These are phyloP conservation scores for Pseudogymnoascus sp. DNA, from an alignment of 2,329 filamentous ascomycete genomes.

Conservation along the genomic window DNA sequence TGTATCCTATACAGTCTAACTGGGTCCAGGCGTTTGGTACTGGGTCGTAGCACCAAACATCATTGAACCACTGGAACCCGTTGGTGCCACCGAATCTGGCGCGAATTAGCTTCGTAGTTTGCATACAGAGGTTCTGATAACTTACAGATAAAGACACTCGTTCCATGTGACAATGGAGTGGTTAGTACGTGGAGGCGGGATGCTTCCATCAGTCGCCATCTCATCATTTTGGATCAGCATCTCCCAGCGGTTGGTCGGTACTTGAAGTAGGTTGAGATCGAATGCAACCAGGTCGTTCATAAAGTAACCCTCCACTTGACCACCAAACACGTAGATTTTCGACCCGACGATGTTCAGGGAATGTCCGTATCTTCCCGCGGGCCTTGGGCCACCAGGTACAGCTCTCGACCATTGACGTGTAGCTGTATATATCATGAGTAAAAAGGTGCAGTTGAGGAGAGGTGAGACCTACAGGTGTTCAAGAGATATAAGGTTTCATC, in stretches of 20 bases:
- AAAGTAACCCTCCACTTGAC: constrained; percentile 93
- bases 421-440: constrained; percentile 44
- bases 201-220: constrained; percentile 47
- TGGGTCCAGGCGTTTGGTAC: constrained; percentile 74
- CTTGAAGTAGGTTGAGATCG: constrained; percentile 89
- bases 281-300: constrained; percentile 97
- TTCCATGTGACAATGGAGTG: constrained; percentile 87
- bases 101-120: constrained; percentile 15
- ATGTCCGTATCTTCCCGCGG: constrained; percentile 88
- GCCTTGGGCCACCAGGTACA: constrained; percentile 74
- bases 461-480: constrained; percentile 74
- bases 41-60: constrained; percentile 95
- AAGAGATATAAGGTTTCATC: constrained; percentile 94
- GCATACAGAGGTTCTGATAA: constrained; percentile 18
- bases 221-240: constrained; percentile 70
- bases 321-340: constrained; percentile 95
- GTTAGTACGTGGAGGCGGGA: constrained; percentile 87
- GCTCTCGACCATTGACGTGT: constrained; percentile 97
- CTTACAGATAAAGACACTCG: constrained; percentile 87
- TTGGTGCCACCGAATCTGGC: constrained; percentile 92
- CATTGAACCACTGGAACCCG: constrained; percentile 95
- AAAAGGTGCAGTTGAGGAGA: constrained; percentile 10
- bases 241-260: constrained; percentile 88
- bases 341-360: constrained; percentile 94
- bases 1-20: constrained; percentile 94